phyloP scores from a whole-genome alignment of 495 filamentous ascomycete genomes.

The Parmelia sp. region DNA sequence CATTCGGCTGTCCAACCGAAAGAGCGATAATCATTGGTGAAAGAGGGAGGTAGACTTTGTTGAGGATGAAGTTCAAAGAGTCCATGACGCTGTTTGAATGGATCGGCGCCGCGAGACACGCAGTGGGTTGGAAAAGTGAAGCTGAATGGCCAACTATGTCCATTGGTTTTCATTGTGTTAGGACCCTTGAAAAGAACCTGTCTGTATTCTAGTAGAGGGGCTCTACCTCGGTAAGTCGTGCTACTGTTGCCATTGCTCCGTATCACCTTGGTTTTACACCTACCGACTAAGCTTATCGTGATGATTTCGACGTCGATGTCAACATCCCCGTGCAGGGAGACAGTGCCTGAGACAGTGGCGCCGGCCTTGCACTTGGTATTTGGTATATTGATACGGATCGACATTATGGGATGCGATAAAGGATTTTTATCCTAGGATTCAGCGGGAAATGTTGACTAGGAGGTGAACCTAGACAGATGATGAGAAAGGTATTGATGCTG shows the following conservation, averaged over 20 bases:
- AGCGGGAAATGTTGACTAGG: background rate
- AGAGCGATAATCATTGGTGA: background rate
- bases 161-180: slow-evolving; percentile 7
- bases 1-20: background rate
- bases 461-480: background rate
- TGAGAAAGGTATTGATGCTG: background rate
- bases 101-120: slow-evolving; percentile 5
- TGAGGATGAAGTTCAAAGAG: slow-evolving; percentile 6
- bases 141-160: slow-evolving; percentile 5
- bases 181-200: slow-evolving; percentile 9
- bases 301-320: slow-evolving; percentile 6
- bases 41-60: slow-evolving; percentile 12
- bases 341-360: background rate
- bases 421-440: background rate
- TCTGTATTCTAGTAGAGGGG: background rate
- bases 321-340: slow-evolving; percentile 1
- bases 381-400: slow-evolving; percentile 13
- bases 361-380: background rate
- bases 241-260: background rate
- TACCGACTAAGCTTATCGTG: slow-evolving; percentile 15
- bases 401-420: slow-evolving; percentile 4
- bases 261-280: slow-evolving; percentile 3
- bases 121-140: slow-evolving; percentile 7
- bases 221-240: slow-evolving; percentile 3
- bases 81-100: slow-evolving; percentile 7